These are phyloP conservation scores for Biancaea sappan DNA, from an alignment of 306 rosid species.

Conservation along the genomic window DNA sequence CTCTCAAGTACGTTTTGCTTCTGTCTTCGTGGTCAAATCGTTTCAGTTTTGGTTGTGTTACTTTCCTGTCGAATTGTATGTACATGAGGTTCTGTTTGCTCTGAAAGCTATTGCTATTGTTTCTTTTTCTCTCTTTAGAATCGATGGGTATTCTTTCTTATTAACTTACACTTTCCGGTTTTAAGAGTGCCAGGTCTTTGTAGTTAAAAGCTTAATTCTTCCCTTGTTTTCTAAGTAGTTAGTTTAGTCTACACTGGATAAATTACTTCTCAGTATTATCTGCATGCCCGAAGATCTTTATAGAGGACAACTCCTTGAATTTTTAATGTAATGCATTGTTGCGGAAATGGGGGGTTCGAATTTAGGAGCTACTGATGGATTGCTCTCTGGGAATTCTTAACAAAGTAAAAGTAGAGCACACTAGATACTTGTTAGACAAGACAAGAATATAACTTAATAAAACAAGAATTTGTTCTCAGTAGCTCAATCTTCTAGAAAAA, in stretches of 20 bases:
- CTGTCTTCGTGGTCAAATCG: background rate
- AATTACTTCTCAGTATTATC: slow-evolving; percentile 12
- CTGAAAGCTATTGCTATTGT: slow-evolving; percentile 21
- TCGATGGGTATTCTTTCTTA: background rate
- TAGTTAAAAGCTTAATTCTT: background rate
- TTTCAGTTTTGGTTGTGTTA: background rate
- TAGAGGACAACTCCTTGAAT: background rate
- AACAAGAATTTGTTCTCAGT: too few relatives aligned
- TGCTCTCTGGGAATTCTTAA: too few relatives aligned
- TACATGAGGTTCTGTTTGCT: background rate
- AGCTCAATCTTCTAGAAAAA: too few relatives aligned
- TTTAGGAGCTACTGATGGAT: too few relatives aligned
- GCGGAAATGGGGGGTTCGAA: too few relatives aligned
- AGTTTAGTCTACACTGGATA: background rate
- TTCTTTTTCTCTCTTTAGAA: background rate
- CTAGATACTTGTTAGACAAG: too few relatives aligned
- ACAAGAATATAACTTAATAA: too few relatives aligned
- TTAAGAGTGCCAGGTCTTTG: background rate
- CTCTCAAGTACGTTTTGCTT: slow-evolving; percentile 73
- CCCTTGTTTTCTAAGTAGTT: slow-evolving; percentile 7
- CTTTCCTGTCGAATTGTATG: background rate
- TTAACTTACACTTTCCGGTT: background rate
- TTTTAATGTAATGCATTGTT: background rate
- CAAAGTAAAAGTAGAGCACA: too few relatives aligned
- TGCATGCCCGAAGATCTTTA: background rate